Base-by-base conservation (phyloP, 768 basidiomycete genomes). In the Suillus variegatus region DNA sequence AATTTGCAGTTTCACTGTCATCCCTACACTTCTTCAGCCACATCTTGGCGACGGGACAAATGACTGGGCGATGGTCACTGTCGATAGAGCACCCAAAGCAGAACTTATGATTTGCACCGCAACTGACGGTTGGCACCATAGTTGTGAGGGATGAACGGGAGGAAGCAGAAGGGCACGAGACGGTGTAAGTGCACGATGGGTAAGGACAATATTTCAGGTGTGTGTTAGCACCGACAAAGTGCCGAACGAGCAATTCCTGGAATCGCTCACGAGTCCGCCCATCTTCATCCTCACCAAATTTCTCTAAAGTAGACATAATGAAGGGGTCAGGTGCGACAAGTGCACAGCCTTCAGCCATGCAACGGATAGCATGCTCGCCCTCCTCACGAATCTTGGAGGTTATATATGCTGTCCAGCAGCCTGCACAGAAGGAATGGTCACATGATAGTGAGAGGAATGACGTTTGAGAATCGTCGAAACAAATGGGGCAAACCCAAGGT, bases 21-120 rank as follows among this genome's bases (percentile, higher is more conserved):
- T 99, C 97, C 60, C 88, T 87, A 78, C 97, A 99, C 78, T 99
- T 99, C 86, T 91, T 93, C 72, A 96, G 78, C 97, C 97, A 99
- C 83, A 95, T 85, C 81, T 84, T 89, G 67, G 95, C 93, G 28
- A 96, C 90, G 6, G 78, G 82, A 77, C 97, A 99, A 57, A 97
- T 84, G 52, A 97, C 88, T 0, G 97, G 97, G 38, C 94, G 86
- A 74, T 99, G 97, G 75, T 97, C 95, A 68, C 84, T 86, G 72
- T 95, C 91, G 69, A 94, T 86, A 52, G 87, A 79, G 74, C 97
- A 99, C 8, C 97, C 97, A 73, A 99, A 99, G 78, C 97, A 99
- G 76, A 98, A 97, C 64, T 85, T 85, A 76, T 96, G 92, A 4
- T 82, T 79, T 40, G 90, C 91, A 22, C 89, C 89, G 74, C 97